Evolutionary conservation across 2,329 filamentous ascomycete genomes (phyloP).

Genomic region (Botrytis fabae): DNA sequence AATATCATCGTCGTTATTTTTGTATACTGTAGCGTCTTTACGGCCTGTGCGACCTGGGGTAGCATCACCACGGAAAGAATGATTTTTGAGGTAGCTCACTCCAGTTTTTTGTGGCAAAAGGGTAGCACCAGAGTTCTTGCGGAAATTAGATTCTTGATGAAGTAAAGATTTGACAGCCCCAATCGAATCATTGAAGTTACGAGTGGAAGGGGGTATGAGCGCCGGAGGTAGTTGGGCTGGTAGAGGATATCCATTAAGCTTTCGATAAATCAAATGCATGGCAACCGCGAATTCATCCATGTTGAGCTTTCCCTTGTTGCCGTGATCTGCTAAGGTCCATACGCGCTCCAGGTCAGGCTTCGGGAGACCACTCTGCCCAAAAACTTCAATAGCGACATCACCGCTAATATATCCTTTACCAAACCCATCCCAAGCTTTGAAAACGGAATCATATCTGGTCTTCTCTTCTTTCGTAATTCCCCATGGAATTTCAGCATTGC

Average conservation of each 20-base stretch:
- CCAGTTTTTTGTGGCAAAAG: slow-evolving; percentile 93
- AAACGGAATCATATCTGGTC: slow-evolving; percentile 91
- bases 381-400: slow-evolving; percentile 92
- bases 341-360: slow-evolving; percentile 87
- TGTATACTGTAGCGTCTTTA: slow-evolving; percentile 95
- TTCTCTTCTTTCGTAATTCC: slow-evolving; percentile 99
- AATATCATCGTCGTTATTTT: slow-evolving; percentile 91
- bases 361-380: slow-evolving; percentile 91
- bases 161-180: slow-evolving; percentile 89
- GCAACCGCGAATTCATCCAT: slow-evolving; percentile 97
- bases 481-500: slow-evolving; percentile 96
- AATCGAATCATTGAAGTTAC: slow-evolving; percentile 90
- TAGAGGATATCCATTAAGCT: slow-evolving; percentile 91
- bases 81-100: slow-evolving; percentile 96
- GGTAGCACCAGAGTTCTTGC: slow-evolving; percentile 86
- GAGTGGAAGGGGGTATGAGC: slow-evolving; percentile 89
- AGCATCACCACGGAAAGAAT: slow-evolving; percentile 76
- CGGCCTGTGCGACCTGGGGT: slow-evolving; percentile 60
- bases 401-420: slow-evolving; percentile 90
- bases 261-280: slow-evolving; percentile 98
- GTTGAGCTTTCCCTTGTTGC: slow-evolving; percentile 91
- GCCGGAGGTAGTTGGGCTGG: slow-evolving; percentile 86
- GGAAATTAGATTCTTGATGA: slow-evolving; percentile 81
- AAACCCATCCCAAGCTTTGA: slow-evolving; percentile 95
- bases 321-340: slow-evolving; percentile 92